Conservation (phyloP, 1,284 basidiomycete species). For the Rhodotorula sp. region DNA sequence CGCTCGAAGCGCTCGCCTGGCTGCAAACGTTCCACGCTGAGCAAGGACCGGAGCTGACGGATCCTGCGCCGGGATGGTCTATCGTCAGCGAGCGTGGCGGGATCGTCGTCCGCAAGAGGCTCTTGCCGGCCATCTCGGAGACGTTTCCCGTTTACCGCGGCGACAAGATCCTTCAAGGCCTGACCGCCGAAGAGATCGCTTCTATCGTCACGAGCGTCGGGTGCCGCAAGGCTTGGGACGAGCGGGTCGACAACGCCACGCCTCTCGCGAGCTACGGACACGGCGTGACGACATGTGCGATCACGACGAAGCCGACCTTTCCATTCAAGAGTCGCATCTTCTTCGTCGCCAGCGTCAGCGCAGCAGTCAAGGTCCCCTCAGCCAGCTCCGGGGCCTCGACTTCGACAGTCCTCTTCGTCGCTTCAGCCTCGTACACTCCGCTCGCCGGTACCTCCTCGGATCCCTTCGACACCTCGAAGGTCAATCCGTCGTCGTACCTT, state of each 20-base stretch:
- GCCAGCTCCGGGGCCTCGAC: constrained; percentile 53
- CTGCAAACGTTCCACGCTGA: constrained; percentile 69
- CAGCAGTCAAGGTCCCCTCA: constrained; percentile 57
- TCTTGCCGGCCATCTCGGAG: constrained; percentile 73
- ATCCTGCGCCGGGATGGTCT: constrained; percentile 69
- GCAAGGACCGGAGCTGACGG: constrained; percentile 53
- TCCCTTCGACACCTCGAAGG: constrained; percentile 60
- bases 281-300: constrained; percentile 60
- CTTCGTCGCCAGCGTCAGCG: constrained; percentile 72
- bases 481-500: constrained; percentile 74
- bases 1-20: constrained; percentile 74
- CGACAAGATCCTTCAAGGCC: constrained; percentile 88
- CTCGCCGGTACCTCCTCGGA: constrained; percentile 54
- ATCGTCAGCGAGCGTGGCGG: constrained; percentile 73
- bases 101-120: constrained; percentile 71
- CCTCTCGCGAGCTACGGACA: constrained; percentile 79
- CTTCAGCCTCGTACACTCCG: constrained; percentile 57
- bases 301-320: constrained; percentile 54
- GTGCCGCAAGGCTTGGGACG: constrained; percentile 79
- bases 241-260: constrained; percentile 68
- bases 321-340: constrained; percentile 89
- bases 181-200: constrained; percentile 87
- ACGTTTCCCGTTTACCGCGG: constrained; percentile 82
- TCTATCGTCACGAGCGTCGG: constrained; percentile 67
- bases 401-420: constrained; percentile 51